Conservation (phyloP, 1,284 basidiomycete genomes). For the Sanguinoderma infundibulare region DNA sequence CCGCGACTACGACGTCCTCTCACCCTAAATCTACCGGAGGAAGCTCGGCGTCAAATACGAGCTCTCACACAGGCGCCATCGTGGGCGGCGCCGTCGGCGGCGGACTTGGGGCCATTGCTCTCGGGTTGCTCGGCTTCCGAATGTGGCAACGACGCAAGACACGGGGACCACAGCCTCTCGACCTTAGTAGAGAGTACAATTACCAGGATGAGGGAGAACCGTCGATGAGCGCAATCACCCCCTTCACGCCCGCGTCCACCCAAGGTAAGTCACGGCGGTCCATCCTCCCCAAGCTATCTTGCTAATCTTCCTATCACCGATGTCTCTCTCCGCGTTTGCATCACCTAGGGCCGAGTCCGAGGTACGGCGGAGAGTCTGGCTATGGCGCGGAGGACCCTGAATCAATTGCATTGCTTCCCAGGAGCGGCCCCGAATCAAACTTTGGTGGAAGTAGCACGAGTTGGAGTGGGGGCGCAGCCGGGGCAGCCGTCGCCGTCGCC, state of each 20-base stretch:
- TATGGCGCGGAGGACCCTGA: background rate
- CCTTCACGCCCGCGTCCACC: slow-evolving; percentile 13
- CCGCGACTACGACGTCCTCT: background rate
- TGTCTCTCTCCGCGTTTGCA: background rate
- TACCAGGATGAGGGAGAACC: slow-evolving; percentile 3
- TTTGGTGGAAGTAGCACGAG: background rate
- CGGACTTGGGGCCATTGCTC: background rate
- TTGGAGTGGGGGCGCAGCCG: background rate
- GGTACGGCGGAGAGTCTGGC: slow-evolving; percentile 3
- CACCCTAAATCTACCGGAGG: background rate
- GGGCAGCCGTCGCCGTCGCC: background rate
- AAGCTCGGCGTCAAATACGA: background rate
- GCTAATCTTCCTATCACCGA: too few relatives aligned
- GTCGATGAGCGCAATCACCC: slow-evolving; percentile 16
- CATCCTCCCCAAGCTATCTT: too few relatives aligned
- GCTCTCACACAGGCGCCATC: slow-evolving; percentile 9
- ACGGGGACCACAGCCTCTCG: slow-evolving; percentile 17
- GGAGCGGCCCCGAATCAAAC: background rate
- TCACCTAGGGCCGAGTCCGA: background rate
- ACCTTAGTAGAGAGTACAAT: slow-evolving; percentile 19
- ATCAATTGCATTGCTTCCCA: slow-evolving; percentile 10
- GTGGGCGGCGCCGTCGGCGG: slow-evolving; percentile 21
- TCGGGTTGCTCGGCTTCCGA: slow-evolving; percentile 9
- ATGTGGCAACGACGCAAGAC: slow-evolving; percentile 3
- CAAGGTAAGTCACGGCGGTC: slow-evolving; percentile 1